Evolutionary conservation across 108 stramenopile species (phyloP).

Genomic region (Epipyxis sp.): DNA sequence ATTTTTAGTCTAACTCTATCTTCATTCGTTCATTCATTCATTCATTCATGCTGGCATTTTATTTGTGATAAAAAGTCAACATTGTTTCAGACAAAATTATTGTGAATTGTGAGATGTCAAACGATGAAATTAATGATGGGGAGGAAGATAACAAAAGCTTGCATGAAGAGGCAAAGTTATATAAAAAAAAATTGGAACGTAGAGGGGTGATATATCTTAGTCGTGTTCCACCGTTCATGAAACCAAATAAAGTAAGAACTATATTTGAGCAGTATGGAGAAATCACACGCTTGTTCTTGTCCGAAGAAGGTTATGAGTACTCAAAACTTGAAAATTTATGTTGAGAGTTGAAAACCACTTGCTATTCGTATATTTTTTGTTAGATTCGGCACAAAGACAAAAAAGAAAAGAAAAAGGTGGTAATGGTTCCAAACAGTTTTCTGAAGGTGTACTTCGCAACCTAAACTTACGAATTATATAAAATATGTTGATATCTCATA

Average conservation of each 20-base stretch:
- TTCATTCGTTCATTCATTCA: too few relatives aligned
- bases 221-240: constrained; percentile 90
- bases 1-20: too few relatives aligned
- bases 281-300: constrained; percentile 84
- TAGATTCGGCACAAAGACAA: constrained; percentile 49
- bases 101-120: too few relatives aligned
- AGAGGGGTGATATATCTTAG: constrained; percentile 86
- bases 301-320: constrained; percentile 64
- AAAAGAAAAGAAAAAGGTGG: constrained; percentile 68
- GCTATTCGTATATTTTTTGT: background rate
- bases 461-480: background rate
- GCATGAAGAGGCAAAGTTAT: background rate
- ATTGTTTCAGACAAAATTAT: too few relatives aligned
- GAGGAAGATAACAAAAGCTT: background rate
- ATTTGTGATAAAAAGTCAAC: too few relatives aligned
- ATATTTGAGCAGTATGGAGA: constrained; percentile 77
- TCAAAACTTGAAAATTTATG: too few relatives aligned
- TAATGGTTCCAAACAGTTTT: constrained; percentile 54
- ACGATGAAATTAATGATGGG: background rate
- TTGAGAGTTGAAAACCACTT: too few relatives aligned
- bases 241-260: constrained; percentile 84
- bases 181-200: background rate
- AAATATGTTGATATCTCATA: too few relatives aligned
- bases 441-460: background rate
- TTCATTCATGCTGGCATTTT: too few relatives aligned